Percentiles rank a stretch among this genome's conserved stretches.
Conservation (phyloP, 306 rosid genomes). For the Senna tora region DNA sequence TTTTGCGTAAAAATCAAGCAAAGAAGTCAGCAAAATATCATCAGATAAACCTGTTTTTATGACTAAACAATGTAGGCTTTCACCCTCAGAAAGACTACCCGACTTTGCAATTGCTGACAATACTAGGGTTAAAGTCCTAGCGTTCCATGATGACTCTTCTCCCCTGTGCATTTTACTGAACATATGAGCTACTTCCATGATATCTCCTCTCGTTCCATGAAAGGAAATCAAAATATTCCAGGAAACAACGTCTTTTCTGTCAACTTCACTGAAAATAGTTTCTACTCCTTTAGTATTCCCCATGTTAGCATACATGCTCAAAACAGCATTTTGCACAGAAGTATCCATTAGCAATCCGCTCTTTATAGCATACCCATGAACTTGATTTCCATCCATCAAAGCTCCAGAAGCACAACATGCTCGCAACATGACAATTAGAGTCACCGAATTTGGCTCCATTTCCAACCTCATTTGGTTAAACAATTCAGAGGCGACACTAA, state of each 20-base stretch:
- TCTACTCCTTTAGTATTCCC: constrained; percentile 43
- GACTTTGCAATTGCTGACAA: constrained; percentile 51
- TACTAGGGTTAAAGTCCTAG: constrained; percentile 50
- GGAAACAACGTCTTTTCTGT: constrained; percentile 48
- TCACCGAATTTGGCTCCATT: constrained; percentile 50
- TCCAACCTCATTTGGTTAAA: constrained; percentile 52
- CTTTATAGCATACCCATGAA: constrained; percentile 55
- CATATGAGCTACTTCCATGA: constrained; percentile 36
- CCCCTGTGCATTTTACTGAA: constrained; percentile 43
- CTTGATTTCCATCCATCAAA: constrained; percentile 43
- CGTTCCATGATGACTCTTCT: constrained; percentile 30
- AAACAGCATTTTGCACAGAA: constrained; percentile 51
- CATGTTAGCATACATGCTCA: constrained; percentile 51
- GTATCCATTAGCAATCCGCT: constrained; percentile 45
- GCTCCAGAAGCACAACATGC: constrained; percentile 39
- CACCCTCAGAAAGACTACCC: constrained; percentile 48
- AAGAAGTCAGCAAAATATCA: constrained; percentile 51
- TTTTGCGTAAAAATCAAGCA: constrained; percentile 57
- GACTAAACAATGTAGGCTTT: constrained; percentile 46
- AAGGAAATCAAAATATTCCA: constrained; percentile 54
- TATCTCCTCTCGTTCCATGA: constrained; percentile 44
- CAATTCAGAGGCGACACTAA: constrained; percentile 35
- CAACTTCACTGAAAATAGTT: constrained; percentile 44
- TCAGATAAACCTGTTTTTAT: constrained; percentile 56
- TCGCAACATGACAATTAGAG: constrained; percentile 55